phyloP scores from a whole-genome alignment of 2,329 filamentous ascomycete genomes.

The Beauveria brongniartii region DNA sequence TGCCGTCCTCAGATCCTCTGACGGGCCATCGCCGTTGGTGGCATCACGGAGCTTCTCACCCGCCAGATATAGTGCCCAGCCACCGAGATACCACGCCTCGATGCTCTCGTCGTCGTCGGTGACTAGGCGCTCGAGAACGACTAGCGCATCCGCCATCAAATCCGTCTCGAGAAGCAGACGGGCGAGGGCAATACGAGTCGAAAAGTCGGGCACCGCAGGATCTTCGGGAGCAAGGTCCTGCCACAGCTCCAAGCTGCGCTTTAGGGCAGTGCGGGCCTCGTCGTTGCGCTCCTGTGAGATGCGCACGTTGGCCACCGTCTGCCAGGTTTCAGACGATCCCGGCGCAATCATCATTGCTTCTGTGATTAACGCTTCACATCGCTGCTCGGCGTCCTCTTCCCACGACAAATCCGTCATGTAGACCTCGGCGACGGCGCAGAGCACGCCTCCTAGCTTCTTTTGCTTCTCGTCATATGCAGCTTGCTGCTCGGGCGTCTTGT shows the following conservation, averaged over 20 bases:
- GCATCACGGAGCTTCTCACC: conserved; percentile 53
- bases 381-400: conserved; percentile 82
- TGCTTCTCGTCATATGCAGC: conserved; percentile 57
- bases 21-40: conserved; percentile 23
- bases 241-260: conserved; percentile 76
- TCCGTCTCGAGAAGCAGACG: conserved; percentile 84
- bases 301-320: conserved; percentile 87
- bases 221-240: conserved; percentile 66
- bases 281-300: conserved; percentile 76
- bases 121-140: conserved; percentile 76
- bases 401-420: conserved; percentile 98
- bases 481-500: conserved; percentile 32
- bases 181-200: conserved; percentile 74
- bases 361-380: conserved; percentile 82
- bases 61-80: conserved; percentile 80
- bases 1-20: conserved; percentile 49
- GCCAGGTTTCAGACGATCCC: conserved; percentile 77
- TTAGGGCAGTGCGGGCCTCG: conserved; percentile 73
- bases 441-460: conserved; percentile 75
- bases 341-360: conserved; percentile 84
- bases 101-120: conserved; percentile 89
- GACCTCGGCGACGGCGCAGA: conserved; percentile 90
- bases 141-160: conserved; percentile 75
- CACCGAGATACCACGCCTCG: conserved; percentile 94
- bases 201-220: conserved; percentile 71